phyloP scores from a whole-genome alignment of 495 filamentous ascomycete species.

The Hypomontagnella monticulosa region DNA sequence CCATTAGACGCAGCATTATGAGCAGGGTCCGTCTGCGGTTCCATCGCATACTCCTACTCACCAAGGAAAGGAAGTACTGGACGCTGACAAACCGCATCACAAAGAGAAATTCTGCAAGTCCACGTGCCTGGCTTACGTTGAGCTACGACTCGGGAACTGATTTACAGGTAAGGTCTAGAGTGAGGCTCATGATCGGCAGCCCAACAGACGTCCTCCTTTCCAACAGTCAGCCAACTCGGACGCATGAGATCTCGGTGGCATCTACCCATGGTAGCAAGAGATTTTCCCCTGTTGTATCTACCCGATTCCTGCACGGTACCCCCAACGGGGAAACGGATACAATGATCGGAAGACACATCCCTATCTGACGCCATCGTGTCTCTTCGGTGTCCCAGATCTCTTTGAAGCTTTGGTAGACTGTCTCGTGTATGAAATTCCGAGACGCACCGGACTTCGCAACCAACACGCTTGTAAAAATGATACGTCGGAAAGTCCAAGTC shows the following conservation, averaged over 20 bases:
- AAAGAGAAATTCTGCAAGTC: conserved; percentile 17
- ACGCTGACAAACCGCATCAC: conserved; percentile 26
- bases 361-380: conserved; percentile 24
- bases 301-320: conserved; percentile 21
- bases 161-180: conserved; percentile 25
- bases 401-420: conserved; percentile 2
- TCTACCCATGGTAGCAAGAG: conserved; percentile 3
- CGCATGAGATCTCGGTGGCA: conserved; percentile 26
- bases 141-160: conserved; percentile 38
- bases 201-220: conserved; percentile 16
- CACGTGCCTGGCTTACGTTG: conserved; percentile 35
- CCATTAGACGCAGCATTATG: conserved; percentile 36
- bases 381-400: not conserved
- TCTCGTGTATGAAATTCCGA: conserved; percentile 5
- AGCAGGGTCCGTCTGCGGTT: conserved; percentile 39
- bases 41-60: conserved; percentile 37
- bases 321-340: conserved; percentile 21
- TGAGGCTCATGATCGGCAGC: conserved; percentile 41
- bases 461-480: conserved; percentile 1
- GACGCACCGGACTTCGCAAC: conserved; percentile 1
- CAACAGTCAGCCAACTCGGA: conserved; percentile 18
- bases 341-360: not conserved
- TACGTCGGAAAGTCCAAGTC: conserved; percentile 11
- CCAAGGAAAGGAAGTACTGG: conserved; percentile 28
- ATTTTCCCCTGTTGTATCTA: conserved; percentile 16